Base-by-base conservation (phyloP, 2,329 filamentous ascomycete species). In the Colletotrichum gloeosporioides region DNA sequence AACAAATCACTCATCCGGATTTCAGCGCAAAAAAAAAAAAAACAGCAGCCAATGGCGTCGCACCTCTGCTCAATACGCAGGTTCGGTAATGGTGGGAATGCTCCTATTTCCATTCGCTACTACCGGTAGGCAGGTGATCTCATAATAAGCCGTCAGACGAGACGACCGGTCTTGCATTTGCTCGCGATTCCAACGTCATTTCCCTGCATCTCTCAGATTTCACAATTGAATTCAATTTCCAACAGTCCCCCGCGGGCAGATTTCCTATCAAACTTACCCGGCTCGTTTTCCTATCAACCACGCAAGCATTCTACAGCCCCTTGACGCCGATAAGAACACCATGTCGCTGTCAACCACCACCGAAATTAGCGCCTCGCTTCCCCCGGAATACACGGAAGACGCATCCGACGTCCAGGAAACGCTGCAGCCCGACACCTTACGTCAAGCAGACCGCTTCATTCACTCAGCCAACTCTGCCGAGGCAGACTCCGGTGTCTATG, bases 361-460 rank as follows among this genome's bases (percentile, higher is more conserved):
- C 8, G 55, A 27, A 12, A 31, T 62, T 64, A 61, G 62, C 25
- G 61, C 44, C 29, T 31, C 69, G n/a, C 61, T 65, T 5, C 72
- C 72, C 16, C 72, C 72, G 10, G 72, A 66, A 12, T 76, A 77
- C n/a, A 31, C n/a, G 55, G 73, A 57, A 16, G 61, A 65, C 4
- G 64, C 64, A 10, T 55, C 44, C 61, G 25, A n/a, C n/a, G 65
- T 73, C 32, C 36, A 64, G 8, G 70, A 74, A 36, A 75, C 75
- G 9, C 75, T 82, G 15, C 81, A 80, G 29, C 84, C 84, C 22
- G 80, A 81, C 6, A 85, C 83, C 2, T 81, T 85, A 49, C 80
- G 81, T 69, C 77, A 83, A 18, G 80, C 80, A n/a, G 82, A 81
- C 49, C 82, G 83, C 69, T 83, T 85, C 79, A 79, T 86, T 76